A percentile compares a stretch with the other conserved stretches of the same genome.
These are phyloP conservation scores for Cystobasidium onofrii DNA, from an alignment of 768 basidiomycete species.

Conservation along the genomic window DNA sequence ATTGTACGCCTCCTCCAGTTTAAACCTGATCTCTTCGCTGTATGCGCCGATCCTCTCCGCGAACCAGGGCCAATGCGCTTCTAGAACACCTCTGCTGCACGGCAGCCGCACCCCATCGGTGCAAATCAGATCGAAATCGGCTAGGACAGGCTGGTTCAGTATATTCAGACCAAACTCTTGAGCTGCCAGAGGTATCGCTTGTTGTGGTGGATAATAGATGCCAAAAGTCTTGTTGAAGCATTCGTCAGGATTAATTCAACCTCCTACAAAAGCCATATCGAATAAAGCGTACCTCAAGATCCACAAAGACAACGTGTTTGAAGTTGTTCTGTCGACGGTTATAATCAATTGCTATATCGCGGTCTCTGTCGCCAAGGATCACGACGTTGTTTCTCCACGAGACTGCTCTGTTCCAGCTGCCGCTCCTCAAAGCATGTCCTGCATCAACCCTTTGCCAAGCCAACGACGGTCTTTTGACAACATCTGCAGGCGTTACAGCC, in stretches of 20 bases:
- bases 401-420: conserved; percentile 91
- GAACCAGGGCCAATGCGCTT: conserved; percentile 95
- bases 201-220: conserved; percentile 76
- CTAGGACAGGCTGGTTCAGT: conserved; percentile 46
- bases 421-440: conserved; percentile 70
- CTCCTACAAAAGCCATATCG: too few species aligned
- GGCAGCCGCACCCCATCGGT: conserved; percentile 76
- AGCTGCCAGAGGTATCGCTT: conserved; percentile 57
- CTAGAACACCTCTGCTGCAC: conserved; percentile 74
- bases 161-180: conserved; percentile 77
- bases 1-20: neutral
- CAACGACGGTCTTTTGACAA: conserved; percentile 51
- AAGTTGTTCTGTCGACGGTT: conserved; percentile 81
- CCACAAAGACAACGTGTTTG: conserved; percentile 30
- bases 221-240: too few species aligned
- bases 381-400: conserved; percentile 80
- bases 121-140: conserved; percentile 87
- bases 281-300: conserved; percentile 30
- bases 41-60: conserved; percentile 39
- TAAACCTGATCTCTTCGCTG: neutral
- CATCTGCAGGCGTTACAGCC: conserved; percentile 40
- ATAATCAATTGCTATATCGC: conserved; percentile 84
- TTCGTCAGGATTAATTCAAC: too few species aligned
- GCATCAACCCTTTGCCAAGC: conserved; percentile 82
- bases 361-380: conserved; percentile 76